Base-by-base conservation (phyloP, 1,284 basidiomycete species). In the Cryptococcus deneoformans region DNA sequence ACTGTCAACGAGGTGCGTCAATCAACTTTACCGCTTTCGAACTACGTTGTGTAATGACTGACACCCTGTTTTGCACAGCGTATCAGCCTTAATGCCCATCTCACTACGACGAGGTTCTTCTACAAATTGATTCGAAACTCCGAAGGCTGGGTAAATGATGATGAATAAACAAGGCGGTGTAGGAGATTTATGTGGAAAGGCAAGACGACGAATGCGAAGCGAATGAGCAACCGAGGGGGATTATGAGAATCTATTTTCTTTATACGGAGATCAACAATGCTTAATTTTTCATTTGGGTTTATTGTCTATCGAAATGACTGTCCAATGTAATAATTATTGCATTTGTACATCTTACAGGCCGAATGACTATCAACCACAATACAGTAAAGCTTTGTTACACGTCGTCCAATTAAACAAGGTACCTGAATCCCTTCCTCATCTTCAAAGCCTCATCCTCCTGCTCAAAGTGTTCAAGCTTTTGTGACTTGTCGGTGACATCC, bases 391-490 rank as follows among this genome's bases (percentile, higher is more conserved):
- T n/a, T 11, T 12, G 43, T 39, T 6, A 14, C 14, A 34, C 39
- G n/a, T n/a, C n/a, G 29, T 4, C 29, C 29, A 29, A 29, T 42
- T 68, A 71, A 12, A 72, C 55, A 11, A 82, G 67, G 57, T 81
- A 81, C 50, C 80, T 70, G 75, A 82, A 80, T 0, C 79, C 79
- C 57, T 69, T 70, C 62, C 69, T 77, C 53, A 77, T 71, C 51
- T 68, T 70, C 44, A 79, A 52, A 4, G 77, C 78, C 51, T 80
- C 77, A 56, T 80, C 77, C 52, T 60, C 56, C 47, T 40, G 56
- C 58, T 70, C 69, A 35, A 71, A 47, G 46, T 70, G 68, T 46
- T 79, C 78, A 1, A 75, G 67, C 50, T 73, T 73, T 56, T 83
- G 82, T 52, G 80, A 79, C 47, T 67, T 78, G 49, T 62, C 59